phyloP scores from a whole-genome alignment of 179 eudicot genomes.

The Nepenthes alata region DNA sequence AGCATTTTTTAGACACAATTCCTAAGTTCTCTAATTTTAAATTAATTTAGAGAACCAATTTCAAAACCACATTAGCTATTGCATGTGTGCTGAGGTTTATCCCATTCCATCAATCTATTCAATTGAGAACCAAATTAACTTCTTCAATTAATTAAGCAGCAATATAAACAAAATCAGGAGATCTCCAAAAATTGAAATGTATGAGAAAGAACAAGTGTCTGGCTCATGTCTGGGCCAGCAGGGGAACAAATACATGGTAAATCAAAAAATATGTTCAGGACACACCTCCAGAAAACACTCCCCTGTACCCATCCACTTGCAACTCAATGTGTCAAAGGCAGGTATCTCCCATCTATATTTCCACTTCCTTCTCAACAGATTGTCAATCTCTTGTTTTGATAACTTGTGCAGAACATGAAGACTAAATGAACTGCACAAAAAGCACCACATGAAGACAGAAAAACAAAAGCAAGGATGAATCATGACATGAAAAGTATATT shows the following conservation, averaged over 20 bases:
- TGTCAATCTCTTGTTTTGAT: conserved; percentile 41
- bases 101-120: too few species aligned
- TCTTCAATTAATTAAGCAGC: neutral
- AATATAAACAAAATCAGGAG: neutral
- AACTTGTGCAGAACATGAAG: conserved; percentile 46
- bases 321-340: conserved; percentile 28
- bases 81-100: too few species aligned
- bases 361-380: conserved; percentile 47
- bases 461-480: neutral
- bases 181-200: neutral
- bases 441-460: conserved; percentile 3
- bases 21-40: too few species aligned
- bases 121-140: too few species aligned
- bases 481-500: neutral
- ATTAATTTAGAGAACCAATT: too few species aligned
- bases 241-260: neutral
- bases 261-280: neutral
- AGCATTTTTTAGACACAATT: too few species aligned
- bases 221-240: neutral
- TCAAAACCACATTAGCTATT: too few species aligned
- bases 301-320: conserved; percentile 83
- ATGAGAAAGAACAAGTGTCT: neutral
- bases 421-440: conserved; percentile 53
- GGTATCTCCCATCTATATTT: conserved; percentile 69
- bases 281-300: conserved; percentile 42